Evolutionary conservation across 441 rosid genomes (phyloP).

Genomic region (Adansonia rubrostipa): DNA sequence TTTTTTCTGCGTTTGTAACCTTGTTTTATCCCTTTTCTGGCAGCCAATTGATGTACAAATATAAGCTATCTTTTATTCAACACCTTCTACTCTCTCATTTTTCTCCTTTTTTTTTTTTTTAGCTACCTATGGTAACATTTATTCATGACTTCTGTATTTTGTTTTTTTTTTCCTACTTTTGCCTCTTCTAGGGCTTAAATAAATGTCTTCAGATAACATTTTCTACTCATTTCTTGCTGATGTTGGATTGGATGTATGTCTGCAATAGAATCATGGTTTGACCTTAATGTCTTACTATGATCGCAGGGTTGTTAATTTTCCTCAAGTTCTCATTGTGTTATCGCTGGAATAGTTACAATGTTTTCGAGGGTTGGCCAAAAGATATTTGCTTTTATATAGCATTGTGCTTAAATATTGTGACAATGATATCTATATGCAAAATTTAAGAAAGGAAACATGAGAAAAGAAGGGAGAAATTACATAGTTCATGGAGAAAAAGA

Average conservation of each 20-base stretch:
- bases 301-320: constrained; percentile 74
- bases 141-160: constrained; percentile 1
- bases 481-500: constrained; percentile 8
- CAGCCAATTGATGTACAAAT: not conserved
- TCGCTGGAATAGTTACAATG: constrained; percentile 51
- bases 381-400: constrained; percentile 32
- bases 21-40: constrained; percentile 9
- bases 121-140: not conserved
- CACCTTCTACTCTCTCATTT: not conserved
- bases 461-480: constrained; percentile 14
- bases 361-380: constrained; percentile 43
- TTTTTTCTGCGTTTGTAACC: constrained; percentile 10
- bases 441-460: constrained; percentile 36
- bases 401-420: constrained; percentile 29
- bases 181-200: constrained; percentile 1
- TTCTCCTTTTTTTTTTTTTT: not conserved
- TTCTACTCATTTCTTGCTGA: constrained; percentile 22
- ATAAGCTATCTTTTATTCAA: constrained; percentile 4
- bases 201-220: not conserved
- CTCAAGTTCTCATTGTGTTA: constrained; percentile 59
- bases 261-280: constrained; percentile 55
- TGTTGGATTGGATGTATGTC: constrained; percentile 37
- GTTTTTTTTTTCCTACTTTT: not conserved
- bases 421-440: constrained; percentile 26
- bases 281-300: constrained; percentile 65